Conservation (phyloP, 106 monocot genomes). For the Dactylorhiza incarnata region DNA sequence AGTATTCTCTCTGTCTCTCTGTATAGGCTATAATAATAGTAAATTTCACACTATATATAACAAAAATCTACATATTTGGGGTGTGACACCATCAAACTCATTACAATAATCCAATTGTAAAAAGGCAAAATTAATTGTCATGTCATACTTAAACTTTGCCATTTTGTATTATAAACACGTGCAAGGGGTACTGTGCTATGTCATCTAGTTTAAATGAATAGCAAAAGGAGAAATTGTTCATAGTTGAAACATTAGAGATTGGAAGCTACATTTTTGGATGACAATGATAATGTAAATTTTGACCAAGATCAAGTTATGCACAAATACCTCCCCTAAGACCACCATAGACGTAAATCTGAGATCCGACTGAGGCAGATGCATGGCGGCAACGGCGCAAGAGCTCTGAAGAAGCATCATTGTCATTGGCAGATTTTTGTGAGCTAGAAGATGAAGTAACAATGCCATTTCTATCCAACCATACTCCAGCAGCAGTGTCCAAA, state of each 20-base stretch:
- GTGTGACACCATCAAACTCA: too few species aligned
- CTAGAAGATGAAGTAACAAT: slow-evolving; percentile 61
- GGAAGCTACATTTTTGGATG: too few species aligned
- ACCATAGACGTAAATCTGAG: slow-evolving; percentile 69
- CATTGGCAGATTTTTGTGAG: slow-evolving; percentile 42
- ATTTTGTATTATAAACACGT: too few species aligned
- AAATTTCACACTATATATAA: too few species aligned
- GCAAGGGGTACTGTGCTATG: too few species aligned
- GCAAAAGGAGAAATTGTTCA: neutral
- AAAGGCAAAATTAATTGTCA: too few species aligned
- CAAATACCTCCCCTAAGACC: slow-evolving; percentile 91
- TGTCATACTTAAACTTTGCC: too few species aligned
- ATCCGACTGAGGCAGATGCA: slow-evolving; percentile 70
- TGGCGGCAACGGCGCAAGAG: slow-evolving; percentile 94
- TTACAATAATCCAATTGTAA: too few species aligned
- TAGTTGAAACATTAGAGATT: too few species aligned
- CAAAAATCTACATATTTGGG: too few species aligned
- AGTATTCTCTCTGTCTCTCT: too few species aligned
- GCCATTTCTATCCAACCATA: slow-evolving; percentile 94
- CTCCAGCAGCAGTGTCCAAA: slow-evolving; percentile 96
- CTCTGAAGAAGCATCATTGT: slow-evolving; percentile 55
- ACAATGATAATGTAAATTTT: neutral
- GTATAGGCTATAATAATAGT: too few species aligned
- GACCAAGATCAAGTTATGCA: neutral
- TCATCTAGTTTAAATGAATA: neutral